Evolutionary conservation across 495 filamentous ascomycete genomes (phyloP).

Genomic region (Aspergillus sclerotiicarbonarius): DNA sequence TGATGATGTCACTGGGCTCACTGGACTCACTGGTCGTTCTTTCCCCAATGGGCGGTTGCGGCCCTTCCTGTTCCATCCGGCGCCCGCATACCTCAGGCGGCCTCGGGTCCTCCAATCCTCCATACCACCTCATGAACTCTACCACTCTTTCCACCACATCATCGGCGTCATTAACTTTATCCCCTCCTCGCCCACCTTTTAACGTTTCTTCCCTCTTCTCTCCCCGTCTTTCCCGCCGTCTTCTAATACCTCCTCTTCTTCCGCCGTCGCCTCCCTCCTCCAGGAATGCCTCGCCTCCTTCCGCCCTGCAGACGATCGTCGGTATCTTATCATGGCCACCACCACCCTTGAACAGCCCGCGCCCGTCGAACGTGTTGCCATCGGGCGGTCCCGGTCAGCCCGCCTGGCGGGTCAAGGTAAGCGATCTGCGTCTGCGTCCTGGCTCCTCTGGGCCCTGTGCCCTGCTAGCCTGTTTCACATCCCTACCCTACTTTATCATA

Average conservation of each 20-base stretch:
- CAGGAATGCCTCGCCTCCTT: conserved; percentile 18
- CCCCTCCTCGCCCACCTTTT: not conserved
- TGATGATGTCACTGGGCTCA: conserved; percentile 1
- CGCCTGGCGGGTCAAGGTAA: conserved; percentile 46
- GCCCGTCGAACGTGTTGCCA: conserved; percentile 13
- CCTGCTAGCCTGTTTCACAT: conserved; percentile 6
- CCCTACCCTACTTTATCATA: not conserved
- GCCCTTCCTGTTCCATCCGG: not conserved
- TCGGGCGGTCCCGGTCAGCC: conserved; percentile 27
- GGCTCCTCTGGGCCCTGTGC: not conserved
- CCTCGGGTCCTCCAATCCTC: no score
- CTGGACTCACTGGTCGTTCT: no score
- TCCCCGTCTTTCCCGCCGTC: conserved; percentile 31
- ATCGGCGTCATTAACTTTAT: conserved; percentile 3
- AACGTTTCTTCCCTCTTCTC: not conserved
- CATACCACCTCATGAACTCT: not conserved
- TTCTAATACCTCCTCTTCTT: conserved; percentile 7
- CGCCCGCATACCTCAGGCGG: not conserved
- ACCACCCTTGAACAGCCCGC: conserved; percentile 23
- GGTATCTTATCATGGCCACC: conserved; percentile 30
- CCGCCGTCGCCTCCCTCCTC: conserved; percentile 4
- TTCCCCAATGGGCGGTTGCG: not conserved
- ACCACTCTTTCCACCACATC: not conserved
- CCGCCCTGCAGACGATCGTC: conserved; percentile 8
- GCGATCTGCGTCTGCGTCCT: conserved; percentile 14